phyloP scores from a whole-genome alignment of 768 basidiomycete genomes.

The Piloderma croceum region DNA sequence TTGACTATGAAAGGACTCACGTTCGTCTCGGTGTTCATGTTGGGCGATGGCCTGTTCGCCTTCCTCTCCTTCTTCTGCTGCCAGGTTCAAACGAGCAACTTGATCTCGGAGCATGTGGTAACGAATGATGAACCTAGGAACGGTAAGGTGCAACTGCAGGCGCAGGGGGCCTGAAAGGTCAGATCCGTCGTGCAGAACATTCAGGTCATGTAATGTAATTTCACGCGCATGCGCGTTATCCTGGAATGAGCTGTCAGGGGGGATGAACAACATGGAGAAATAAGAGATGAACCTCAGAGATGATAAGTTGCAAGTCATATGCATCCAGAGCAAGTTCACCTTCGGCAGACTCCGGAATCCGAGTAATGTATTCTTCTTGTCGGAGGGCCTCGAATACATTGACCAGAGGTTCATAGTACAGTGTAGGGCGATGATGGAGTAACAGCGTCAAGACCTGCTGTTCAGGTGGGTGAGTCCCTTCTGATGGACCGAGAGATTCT shows the following conservation, averaged over 20 bases:
- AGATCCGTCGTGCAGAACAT: slow-evolving; percentile 62
- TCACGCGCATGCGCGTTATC: slow-evolving; percentile 67
- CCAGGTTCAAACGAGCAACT: slow-evolving; percentile 34
- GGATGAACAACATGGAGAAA: neutral
- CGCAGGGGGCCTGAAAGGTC: slow-evolving; percentile 59
- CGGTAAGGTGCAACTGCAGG: slow-evolving; percentile 41
- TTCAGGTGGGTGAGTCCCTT: slow-evolving; percentile 5
- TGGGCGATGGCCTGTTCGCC: neutral
- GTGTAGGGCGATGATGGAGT: slow-evolving; percentile 56
- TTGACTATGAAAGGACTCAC: neutral
- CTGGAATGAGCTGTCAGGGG: slow-evolving; percentile 29
- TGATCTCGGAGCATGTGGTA: slow-evolving; percentile 62
- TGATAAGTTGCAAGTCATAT: slow-evolving; percentile 56
- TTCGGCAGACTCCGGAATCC: slow-evolving; percentile 42
- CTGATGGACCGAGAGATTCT: slow-evolving; percentile 14
- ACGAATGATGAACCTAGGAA: slow-evolving; percentile 61
- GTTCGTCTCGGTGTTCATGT: neutral
- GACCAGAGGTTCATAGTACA: slow-evolving; percentile 74
- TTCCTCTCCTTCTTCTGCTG: slow-evolving; percentile 9
- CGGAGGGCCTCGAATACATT: slow-evolving; percentile 69
- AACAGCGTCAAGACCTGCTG: slow-evolving; percentile 36
- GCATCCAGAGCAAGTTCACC: slow-evolving; percentile 67
- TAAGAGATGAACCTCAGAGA: slow-evolving; percentile 53
- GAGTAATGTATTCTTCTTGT: slow-evolving; percentile 48
- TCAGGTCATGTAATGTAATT: slow-evolving; percentile 66